These are phyloP conservation scores for Schizophyllum commune DNA, from an alignment of 1,284 basidiomycete genomes.

Conservation along the genomic window DNA sequence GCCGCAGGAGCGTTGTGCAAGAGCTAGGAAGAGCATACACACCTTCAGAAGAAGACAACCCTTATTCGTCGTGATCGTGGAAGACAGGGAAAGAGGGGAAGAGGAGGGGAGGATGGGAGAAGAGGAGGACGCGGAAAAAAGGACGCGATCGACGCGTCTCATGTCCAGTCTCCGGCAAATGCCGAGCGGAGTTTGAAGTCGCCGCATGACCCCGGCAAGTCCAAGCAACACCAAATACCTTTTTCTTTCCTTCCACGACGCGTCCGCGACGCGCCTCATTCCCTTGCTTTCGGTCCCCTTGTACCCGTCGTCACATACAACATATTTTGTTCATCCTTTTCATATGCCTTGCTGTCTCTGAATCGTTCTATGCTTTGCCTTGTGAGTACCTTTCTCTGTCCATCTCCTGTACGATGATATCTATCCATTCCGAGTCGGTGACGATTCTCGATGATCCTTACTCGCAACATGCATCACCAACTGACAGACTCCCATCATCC, in stretches of 20 bases:
- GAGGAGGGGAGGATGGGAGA: background rate
- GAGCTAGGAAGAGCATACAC: background rate
- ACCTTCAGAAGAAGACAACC: background rate
- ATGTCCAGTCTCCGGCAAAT: background rate
- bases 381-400: background rate
- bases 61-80: background rate
- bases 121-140: background rate
- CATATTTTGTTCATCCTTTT: conserved; percentile 6
- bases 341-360: no score
- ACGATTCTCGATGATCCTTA: conserved; percentile 55
- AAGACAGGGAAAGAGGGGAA: background rate
- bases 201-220: no score
- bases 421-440: conserved; percentile 64
- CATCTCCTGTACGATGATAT: conserved; percentile 43
- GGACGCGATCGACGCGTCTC: background rate
- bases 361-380: no score
- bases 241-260: background rate
- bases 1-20: conserved; percentile 17
- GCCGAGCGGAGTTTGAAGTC: background rate
- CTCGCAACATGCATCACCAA: conserved; percentile 81
- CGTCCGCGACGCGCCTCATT: no score
- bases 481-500: conserved; percentile 36
- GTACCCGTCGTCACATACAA: background rate
- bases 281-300: background rate
- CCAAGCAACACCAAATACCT: background rate